A percentile compares a stretch with the other conserved stretches of the same genome.
Evolutionary conservation across 306 rosid genomes (phyloP).

Genomic region (Rosa rugosa): DNA sequence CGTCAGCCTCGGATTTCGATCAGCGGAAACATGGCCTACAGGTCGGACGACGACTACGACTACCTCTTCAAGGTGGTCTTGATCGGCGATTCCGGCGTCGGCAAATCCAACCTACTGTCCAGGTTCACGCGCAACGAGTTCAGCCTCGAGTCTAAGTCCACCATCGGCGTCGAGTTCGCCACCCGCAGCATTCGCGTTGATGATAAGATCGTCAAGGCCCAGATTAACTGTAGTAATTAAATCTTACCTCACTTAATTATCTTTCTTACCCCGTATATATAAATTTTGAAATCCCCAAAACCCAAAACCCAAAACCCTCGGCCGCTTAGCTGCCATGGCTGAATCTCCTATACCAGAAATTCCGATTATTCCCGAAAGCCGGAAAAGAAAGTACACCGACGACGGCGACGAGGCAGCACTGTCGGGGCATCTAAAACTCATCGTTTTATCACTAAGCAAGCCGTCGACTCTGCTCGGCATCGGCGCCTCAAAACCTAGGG

Average conservation of each 20-base stretch:
- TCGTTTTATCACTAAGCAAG: slow-evolving; percentile 42
- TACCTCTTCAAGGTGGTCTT: slow-evolving; percentile 58
- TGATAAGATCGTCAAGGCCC: slow-evolving; percentile 56
- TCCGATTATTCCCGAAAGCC: slow-evolving; percentile 9
- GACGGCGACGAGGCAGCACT: not conserved
- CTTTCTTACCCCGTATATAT: not conserved
- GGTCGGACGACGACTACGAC: slow-evolving; percentile 59
- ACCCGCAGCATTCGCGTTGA: slow-evolving; percentile 50
- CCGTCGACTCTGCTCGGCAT: slow-evolving; percentile 55
- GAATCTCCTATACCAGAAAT: not conserved
- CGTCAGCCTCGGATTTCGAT: not conserved
- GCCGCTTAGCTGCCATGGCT: not conserved
- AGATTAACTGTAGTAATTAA: slow-evolving; percentile 36
- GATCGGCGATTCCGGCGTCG: slow-evolving; percentile 60
- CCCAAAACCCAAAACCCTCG: slow-evolving; percentile 5
- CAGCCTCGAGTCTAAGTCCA: slow-evolving; percentile 58
- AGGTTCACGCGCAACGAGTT: slow-evolving; percentile 57
- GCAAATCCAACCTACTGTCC: slow-evolving; percentile 55
- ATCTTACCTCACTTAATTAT: not conserved
- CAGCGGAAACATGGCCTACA: slow-evolving; percentile 28
- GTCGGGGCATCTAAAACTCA: slow-evolving; percentile 34
- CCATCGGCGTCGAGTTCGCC: slow-evolving; percentile 60
- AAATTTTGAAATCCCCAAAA: not conserved
- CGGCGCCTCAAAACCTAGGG: slow-evolving; percentile 44
- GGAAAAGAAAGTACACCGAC: slow-evolving; percentile 41